Evolutionary conservation across 2,329 filamentous ascomycete genomes (phyloP).

Genomic region (Lecanicillium sp.): DNA sequence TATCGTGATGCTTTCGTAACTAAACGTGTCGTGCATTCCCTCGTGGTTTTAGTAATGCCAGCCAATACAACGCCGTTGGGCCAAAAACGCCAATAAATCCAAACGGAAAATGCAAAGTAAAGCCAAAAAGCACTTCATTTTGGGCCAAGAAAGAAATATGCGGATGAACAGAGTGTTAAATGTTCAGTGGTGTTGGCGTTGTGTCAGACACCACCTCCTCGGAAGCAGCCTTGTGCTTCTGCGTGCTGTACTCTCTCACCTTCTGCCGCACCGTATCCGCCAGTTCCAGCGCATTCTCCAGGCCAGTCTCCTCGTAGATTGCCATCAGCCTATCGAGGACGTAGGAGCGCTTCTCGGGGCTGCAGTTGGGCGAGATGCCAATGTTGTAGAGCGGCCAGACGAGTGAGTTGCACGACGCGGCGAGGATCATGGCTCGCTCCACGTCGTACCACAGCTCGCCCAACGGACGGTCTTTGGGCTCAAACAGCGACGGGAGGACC

Average conservation of each 20-base stretch:
- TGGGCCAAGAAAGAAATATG: too few relatives aligned
- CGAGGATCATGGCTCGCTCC: conserved; percentile 42
- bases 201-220: too few relatives aligned
- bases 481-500: conserved; percentile 17
- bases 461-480: conserved; percentile 26
- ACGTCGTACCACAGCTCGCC: conserved; percentile 24
- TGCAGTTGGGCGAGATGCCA: conserved; percentile 42
- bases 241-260: conserved; percentile 4
- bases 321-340: conserved; percentile 39
- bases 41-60: too few relatives aligned
- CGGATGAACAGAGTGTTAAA: too few relatives aligned
- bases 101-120: too few relatives aligned
- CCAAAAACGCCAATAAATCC: too few relatives aligned
- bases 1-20: too few relatives aligned
- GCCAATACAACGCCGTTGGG: too few relatives aligned
- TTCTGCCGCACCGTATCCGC: conserved; percentile 31
- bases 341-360: conserved; percentile 35
- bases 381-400: conserved; percentile 46
- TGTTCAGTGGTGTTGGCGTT: too few relatives aligned
- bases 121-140: too few relatives aligned
- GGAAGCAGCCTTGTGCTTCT: background rate
- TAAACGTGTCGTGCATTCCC: too few relatives aligned
- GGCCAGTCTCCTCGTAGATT: conserved; percentile 39
- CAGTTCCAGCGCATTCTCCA: conserved; percentile 39
- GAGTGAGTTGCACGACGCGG: conserved; percentile 41